A percentile compares a stretch with the other conserved stretches of the same genome.
Conservation (phyloP, 1,284 basidiomycete species). For the Neonothopanus nambi region DNA sequence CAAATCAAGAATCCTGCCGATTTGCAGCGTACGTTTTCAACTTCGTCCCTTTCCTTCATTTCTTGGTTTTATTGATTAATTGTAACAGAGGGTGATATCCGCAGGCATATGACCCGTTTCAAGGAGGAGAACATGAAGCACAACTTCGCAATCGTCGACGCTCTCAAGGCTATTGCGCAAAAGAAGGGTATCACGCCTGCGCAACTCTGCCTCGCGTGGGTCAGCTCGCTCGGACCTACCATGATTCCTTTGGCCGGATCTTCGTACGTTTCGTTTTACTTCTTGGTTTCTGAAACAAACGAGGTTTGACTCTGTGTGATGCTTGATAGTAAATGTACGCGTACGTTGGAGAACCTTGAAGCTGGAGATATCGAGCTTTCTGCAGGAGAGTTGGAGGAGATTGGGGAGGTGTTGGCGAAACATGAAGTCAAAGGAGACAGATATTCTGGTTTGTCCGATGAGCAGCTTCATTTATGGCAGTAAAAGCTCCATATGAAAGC, state of each 20-base stretch:
- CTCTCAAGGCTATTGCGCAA: constrained; percentile 44
- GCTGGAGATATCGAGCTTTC: constrained; percentile 44
- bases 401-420: constrained; percentile 21
- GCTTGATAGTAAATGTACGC: constrained; percentile 25
- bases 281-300: constrained; percentile 28
- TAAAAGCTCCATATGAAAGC: no score
- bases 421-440: constrained; percentile 4
- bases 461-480: constrained; percentile 4
- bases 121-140: constrained; percentile 43
- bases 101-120: constrained; percentile 25
- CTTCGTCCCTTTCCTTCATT: not conserved
- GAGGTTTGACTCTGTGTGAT: not conserved
- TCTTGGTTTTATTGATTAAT: not conserved
- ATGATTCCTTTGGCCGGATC: constrained; percentile 59
- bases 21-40: constrained; percentile 30
- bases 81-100: constrained; percentile 27
- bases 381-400: constrained; percentile 37
- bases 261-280: constrained; percentile 43
- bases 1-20: constrained; percentile 47
- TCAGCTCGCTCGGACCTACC: constrained; percentile 44
- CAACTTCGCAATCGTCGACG: constrained; percentile 57
- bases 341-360: constrained; percentile 46
- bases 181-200: constrained; percentile 52
- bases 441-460: not conserved
- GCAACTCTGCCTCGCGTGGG: constrained; percentile 42